Evolutionary conservation across 257 asterid genomes (phyloP), one percentile per base, ranked within the genome.

Genomic region (Solanum chilense): DNA sequence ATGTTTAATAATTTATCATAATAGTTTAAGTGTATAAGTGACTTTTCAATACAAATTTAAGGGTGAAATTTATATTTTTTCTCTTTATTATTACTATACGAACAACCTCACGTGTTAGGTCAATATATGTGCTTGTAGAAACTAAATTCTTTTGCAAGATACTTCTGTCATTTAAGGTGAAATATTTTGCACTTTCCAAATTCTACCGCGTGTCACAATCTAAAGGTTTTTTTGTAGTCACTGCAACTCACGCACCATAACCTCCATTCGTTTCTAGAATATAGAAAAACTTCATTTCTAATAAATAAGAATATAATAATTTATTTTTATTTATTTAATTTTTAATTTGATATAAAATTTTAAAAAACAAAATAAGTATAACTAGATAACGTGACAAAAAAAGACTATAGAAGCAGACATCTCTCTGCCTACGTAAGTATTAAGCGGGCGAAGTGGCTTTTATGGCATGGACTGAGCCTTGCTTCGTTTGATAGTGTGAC

Each of bases 11-110:
- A 35, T 35, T 35, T 35, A 35, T 35, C 39, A 35, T 35, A 0
- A 5, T 35, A 35, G 0, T 35, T 35, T 35, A 35, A 5, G 1
- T 5, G 39, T 5, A 35, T 35, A 35, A 35, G 0, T 5, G 0
- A 35, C 39, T 35, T 35, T 35, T 35, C 39, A 1, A 35, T 35
- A 35, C 39, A 35, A 35, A 0, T 35, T 35, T 35, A 35, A 35
- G 1, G 7, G 1, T 35, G 1, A 35, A 35, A 35, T 35, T 35
- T 35, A 35, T 5, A 6, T 35, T 7, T 35, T 35, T 5, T 33
- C 35, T 33, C 35, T 33, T 31, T 33, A 13, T 47, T 58, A 58
- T 21, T 58, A 58, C 12, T 20, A 18, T 58, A 20, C 25, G 8
- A 20, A 58, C 35, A 58, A 25, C 9, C 68, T 8, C 27, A 8